A percentile compares a stretch with the other conserved stretches of the same genome.
Evolutionary conservation across 2,329 filamentous ascomycete genomes (phyloP).

Genomic region (Penicillium crustosum): DNA sequence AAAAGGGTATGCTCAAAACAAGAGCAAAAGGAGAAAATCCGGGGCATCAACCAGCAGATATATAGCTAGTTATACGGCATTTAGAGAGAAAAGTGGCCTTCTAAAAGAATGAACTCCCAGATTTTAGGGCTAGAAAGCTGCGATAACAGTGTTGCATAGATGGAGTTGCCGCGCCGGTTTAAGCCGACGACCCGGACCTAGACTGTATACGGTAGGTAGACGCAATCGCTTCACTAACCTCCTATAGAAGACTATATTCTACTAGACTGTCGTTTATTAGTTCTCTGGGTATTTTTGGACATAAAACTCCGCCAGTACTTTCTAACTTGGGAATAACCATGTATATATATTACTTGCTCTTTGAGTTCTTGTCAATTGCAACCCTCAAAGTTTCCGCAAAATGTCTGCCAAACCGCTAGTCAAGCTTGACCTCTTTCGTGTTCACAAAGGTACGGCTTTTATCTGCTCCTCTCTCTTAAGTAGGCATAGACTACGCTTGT

Average conservation of each 20-base stretch:
- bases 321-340: neutral
- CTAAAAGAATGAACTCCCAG: no score
- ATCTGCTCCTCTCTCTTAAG: neutral
- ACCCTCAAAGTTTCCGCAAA: neutral
- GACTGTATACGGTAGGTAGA: constrained; percentile 6
- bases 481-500: neutral
- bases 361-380: no score
- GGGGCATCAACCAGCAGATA: neutral
- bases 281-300: neutral
- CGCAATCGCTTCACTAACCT: neutral
- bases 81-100: neutral
- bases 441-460: constrained; percentile 7
- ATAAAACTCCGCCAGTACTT: neutral
- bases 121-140: no score
- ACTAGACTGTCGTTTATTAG: neutral
- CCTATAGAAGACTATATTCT: no score
- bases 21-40: no score
- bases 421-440: constrained; percentile 10
- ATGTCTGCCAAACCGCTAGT: constrained; percentile 2
- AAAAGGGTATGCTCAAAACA: no score
- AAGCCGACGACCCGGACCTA: no score
- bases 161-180: no score
- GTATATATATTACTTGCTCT: neutral
- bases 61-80: neutral
- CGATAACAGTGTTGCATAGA: no score